Percentiles rank a stretch among this genome's conserved stretches.
These are phyloP conservation scores for Crepidotus variabilis DNA, from an alignment of 768 basidiomycete genomes.

Conservation along the genomic window DNA sequence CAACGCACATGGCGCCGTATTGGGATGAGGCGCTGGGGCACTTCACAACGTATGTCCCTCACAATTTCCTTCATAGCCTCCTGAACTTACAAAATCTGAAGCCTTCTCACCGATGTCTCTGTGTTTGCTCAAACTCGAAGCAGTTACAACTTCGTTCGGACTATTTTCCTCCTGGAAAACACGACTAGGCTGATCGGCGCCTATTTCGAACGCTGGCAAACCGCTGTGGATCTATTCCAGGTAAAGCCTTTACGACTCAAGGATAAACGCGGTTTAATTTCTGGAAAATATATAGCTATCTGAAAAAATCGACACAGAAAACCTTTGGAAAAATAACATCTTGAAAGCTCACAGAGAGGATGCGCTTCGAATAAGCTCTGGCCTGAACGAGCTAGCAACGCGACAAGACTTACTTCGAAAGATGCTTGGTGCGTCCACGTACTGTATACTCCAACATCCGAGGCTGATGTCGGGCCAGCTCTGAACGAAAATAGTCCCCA, in stretches of 20 bases:
- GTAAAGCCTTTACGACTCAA: background rate
- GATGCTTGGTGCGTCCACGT: no score
- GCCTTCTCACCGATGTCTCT: slow-evolving; percentile 1
- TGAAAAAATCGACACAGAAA: slow-evolving; percentile 9
- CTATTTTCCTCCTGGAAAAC: background rate
- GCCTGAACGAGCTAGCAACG: no score
- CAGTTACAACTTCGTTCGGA: slow-evolving; percentile 3
- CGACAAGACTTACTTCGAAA: no score
- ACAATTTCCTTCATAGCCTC: no score
- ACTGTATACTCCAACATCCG: no score
- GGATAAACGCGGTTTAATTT: background rate
- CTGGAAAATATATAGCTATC: slow-evolving; percentile 4
- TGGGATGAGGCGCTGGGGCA: no score
- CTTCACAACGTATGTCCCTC: no score
- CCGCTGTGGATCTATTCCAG: slow-evolving; percentile 12
- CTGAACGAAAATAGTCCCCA: slow-evolving; percentile 8
- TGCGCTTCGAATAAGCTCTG: no score
- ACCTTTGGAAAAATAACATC: background rate
- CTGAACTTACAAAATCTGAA: no score
- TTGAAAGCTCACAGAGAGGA: no score
- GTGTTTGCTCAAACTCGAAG: slow-evolving; percentile 5
- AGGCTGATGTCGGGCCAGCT: background rate
- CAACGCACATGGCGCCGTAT: no score
- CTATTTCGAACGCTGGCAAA: slow-evolving; percentile 7
- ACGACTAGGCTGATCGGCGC: slow-evolving; percentile 1